Conservation (phyloP, 306 rosid genomes). For the Vachellia pachyceras region DNA sequence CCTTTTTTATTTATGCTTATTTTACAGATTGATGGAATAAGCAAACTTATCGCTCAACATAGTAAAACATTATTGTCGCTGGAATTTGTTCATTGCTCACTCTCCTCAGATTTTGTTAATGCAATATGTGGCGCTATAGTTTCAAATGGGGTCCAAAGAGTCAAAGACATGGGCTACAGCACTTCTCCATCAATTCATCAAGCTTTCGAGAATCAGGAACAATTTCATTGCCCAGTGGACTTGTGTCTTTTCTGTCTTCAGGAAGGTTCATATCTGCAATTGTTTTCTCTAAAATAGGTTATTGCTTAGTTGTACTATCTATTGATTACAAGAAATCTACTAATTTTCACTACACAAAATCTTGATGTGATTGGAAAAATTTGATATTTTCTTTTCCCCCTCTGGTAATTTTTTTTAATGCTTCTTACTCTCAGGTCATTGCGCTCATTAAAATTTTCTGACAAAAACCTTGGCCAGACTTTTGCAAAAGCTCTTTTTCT, state of each 20-base stretch:
- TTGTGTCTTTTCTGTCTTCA: slow-evolving; percentile 68
- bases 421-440: slow-evolving; percentile 67
- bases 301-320: neutral
- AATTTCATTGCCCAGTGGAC: slow-evolving; percentile 64
- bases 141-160: slow-evolving; percentile 47
- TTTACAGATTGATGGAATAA: slow-evolving; percentile 74
- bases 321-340: neutral
- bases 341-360: neutral
- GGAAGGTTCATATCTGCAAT: slow-evolving; percentile 65
- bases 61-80: slow-evolving; percentile 71
- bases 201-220: slow-evolving; percentile 52
- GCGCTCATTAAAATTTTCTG: slow-evolving; percentile 64
- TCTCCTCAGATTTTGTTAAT: slow-evolving; percentile 60
- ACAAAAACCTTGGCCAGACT: slow-evolving; percentile 58
- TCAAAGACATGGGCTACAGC: slow-evolving; percentile 70
- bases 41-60: slow-evolving; percentile 79
- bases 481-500: slow-evolving; percentile 64
- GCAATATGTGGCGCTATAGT: slow-evolving; percentile 64
- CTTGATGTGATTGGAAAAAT: slow-evolving; percentile 1
- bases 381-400: slow-evolving; percentile 21
- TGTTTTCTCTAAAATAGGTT: neutral
- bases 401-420: slow-evolving; percentile 31
- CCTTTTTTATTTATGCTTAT: slow-evolving; percentile 43
- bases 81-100: slow-evolving; percentile 75
- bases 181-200: slow-evolving; percentile 69